Evolutionary conservation across 2,329 filamentous ascomycete genomes (phyloP), one percentile per base, ranked within the genome.

Genomic region (Penicillium sp.): DNA sequence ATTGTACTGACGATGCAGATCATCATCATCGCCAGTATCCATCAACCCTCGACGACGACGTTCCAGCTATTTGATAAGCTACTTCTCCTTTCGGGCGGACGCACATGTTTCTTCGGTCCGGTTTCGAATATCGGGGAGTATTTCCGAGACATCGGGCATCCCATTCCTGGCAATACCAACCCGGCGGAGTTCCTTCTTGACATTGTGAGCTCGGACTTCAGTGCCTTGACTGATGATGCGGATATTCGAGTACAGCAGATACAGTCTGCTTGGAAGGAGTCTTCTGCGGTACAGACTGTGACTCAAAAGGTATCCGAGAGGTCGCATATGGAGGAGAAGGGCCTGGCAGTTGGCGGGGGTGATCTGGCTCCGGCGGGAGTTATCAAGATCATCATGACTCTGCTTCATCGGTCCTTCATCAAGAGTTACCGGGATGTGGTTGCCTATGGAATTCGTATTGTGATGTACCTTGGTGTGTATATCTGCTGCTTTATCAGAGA

Each of bases 391-490:
- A 82, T 85, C 0, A 39, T 86, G 5, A 86, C 88, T 0, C 81
- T 96, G 4, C 81, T 95, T 16, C 90, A 93, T 69, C 86, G 91
- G 27, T 86, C 86, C 14, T 91, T 90, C 69, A 86, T 96, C 73
- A 96, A 96, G 76, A 89, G 86, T 47, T 90, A 93, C 72, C 86
- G 91, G 26, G 91, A 96, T 70, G 82, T 96, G 7, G 85, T 96
- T 51, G 90, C 88, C 0, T 96, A 96, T 68, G 90, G 89, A 0
- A 91, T 95, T 63, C 85, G 91, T 3, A 80, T 95, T 43, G 87
- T 84, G 41, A 96, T 96, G 90, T 95, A 96, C 73, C 80, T 88
- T 58, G 85, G 84, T 75, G 64, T 43, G 72, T 57, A 68, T 27
- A 24, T 22, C 51, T 54, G 43, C 53, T 31, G 14, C 5, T 14